phyloP scores from a whole-genome alignment of 2,329 filamentous ascomycete species.

The Claviceps pazoutovae region DNA sequence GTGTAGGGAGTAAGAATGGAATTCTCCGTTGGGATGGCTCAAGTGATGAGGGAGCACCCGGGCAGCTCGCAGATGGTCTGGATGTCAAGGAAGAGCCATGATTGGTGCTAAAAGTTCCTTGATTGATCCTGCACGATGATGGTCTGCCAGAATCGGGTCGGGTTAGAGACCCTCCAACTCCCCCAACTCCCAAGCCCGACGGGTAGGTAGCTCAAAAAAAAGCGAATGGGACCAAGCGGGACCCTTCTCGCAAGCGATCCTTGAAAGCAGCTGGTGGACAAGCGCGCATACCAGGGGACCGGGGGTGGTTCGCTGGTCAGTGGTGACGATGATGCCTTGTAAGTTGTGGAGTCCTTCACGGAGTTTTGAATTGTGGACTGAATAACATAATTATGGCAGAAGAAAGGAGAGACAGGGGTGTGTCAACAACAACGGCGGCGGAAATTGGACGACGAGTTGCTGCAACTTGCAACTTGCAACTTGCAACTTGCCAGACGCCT shows the following conservation, averaged over 20 bases:
- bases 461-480: background rate
- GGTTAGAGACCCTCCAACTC: background rate
- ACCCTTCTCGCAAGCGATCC: background rate
- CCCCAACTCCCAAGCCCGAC: background rate
- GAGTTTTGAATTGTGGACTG: slow-evolving; percentile 2
- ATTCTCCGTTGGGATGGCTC: background rate
- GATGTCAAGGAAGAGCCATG: background rate
- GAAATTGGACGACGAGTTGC: background rate
- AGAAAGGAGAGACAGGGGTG: background rate
- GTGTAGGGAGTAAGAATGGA: background rate
- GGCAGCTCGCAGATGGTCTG: background rate
- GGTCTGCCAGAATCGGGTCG: background rate
- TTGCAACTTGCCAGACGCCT: background rate
- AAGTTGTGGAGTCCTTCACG: background rate
- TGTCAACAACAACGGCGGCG: background rate
- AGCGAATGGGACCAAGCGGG: background rate
- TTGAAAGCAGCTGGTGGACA: background rate
- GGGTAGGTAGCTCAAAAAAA: background rate
- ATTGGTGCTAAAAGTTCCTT: slow-evolving; percentile 3
- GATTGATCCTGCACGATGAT: background rate
- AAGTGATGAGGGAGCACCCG: background rate
- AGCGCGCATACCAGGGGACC: background rate
- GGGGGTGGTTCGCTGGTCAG: background rate
- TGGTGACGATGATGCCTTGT: background rate
- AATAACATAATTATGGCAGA: background rate